phyloP scores from a whole-genome alignment of 2,329 filamentous ascomycete genomes.

The Neonectria punicea region DNA sequence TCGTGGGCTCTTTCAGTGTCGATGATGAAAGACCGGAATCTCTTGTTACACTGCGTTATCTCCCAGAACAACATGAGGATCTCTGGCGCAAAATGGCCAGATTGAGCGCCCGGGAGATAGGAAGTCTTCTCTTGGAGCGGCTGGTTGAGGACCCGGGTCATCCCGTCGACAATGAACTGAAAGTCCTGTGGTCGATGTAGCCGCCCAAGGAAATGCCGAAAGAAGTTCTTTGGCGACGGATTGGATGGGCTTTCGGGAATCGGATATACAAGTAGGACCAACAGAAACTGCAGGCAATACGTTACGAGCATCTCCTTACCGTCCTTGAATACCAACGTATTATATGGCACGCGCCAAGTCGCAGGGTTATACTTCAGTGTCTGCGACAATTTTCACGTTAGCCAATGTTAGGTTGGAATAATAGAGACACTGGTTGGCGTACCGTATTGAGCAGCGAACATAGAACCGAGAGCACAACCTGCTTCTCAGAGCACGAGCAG shows the following conservation, averaged over 20 bases:
- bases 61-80: constrained; percentile 99
- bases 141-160: constrained; percentile 91
- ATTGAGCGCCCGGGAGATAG: constrained; percentile 87
- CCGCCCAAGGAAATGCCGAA: constrained; percentile 89
- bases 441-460: constrained; percentile 96
- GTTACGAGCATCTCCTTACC: constrained; percentile 90
- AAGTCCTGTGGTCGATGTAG: constrained; percentile 96
- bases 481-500: constrained; percentile 88
- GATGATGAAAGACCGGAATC: constrained; percentile 95
- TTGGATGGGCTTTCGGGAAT: constrained; percentile 79
- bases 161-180: constrained; percentile 95
- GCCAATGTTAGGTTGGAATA: neutral
- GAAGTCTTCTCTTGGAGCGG: constrained; percentile 89
- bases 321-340: constrained; percentile 91
- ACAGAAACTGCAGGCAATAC: constrained; percentile 90
- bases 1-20: constrained; percentile 94
- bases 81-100: constrained; percentile 89
- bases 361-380: constrained; percentile 96
- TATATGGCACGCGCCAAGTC: constrained; percentile 93
- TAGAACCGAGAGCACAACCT: constrained; percentile 86
- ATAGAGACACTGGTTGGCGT: constrained; percentile 45
- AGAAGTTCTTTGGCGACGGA: constrained; percentile 84
- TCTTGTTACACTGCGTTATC: constrained; percentile 94
- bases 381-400: constrained; percentile 54
- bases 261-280: constrained; percentile 86